These are phyloP conservation scores for Solanum ossicruentum DNA, from an alignment of 257 asterid species.

Conservation along the genomic window DNA sequence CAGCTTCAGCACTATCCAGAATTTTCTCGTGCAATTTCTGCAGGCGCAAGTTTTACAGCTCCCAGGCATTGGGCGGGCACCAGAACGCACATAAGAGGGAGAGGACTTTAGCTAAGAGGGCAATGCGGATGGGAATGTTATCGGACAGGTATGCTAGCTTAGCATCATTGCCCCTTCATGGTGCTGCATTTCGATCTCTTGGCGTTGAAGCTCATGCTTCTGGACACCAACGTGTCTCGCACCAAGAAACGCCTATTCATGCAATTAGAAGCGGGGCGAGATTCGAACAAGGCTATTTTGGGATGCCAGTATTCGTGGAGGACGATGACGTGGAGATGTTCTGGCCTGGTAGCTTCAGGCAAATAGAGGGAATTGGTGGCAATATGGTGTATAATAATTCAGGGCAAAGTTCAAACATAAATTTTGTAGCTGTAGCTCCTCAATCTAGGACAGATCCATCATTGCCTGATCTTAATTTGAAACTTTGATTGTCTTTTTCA, in stretches of 20 bases:
- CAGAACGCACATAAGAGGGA: slow-evolving; percentile 96
- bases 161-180: slow-evolving; percentile 79
- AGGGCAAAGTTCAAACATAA: slow-evolving; percentile 29
- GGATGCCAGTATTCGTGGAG: slow-evolving; percentile 44
- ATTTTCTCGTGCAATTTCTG: slow-evolving; percentile 91
- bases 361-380: slow-evolving; percentile 30
- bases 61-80: slow-evolving; percentile 94
- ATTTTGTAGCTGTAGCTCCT: slow-evolving; percentile 28
- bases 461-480: slow-evolving; percentile 71
- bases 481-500: slow-evolving; percentile 28
- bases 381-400: slow-evolving; percentile 9
- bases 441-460: slow-evolving; percentile 36
- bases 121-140: slow-evolving; percentile 77
- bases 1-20: slow-evolving; percentile 19
- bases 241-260: slow-evolving; percentile 22
- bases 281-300: slow-evolving; percentile 51
- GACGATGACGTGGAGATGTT: slow-evolving; percentile 50
- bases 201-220: slow-evolving; percentile 80
- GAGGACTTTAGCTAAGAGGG: slow-evolving; percentile 77
- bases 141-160: slow-evolving; percentile 72
- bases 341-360: slow-evolving; percentile 92
- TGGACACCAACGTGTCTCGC: slow-evolving; percentile 32
- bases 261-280: slow-evolving; percentile 42
- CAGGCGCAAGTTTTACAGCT: slow-evolving; percentile 82
- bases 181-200: slow-evolving; percentile 51